Percentiles rank a stretch among this genome's conserved stretches.
These are phyloP conservation scores for Gossypium arboreum DNA, from an alignment of 345 rosid species.

Conservation along the genomic window DNA sequence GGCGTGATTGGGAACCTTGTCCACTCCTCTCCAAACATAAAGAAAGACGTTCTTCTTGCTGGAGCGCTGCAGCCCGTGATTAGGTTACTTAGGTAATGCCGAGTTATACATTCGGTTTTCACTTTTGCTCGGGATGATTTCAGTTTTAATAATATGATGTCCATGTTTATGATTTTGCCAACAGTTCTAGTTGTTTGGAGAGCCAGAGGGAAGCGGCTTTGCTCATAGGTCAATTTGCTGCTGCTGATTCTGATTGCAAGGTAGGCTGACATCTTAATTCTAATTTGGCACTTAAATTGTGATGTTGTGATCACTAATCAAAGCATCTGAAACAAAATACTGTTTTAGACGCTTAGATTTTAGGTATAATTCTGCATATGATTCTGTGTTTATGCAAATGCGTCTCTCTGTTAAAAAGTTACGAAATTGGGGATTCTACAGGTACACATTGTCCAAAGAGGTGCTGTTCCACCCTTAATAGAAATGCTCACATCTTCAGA, in stretches of 20 bases:
- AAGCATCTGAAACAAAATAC: background rate
- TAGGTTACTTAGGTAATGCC: conserved; percentile 53
- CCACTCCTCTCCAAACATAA: conserved; percentile 70
- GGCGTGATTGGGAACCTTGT: conserved; percentile 76
- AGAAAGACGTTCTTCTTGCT: conserved; percentile 63
- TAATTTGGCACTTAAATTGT: conserved; percentile 5
- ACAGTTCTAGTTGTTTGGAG: conserved; percentile 65
- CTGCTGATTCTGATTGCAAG: conserved; percentile 78
- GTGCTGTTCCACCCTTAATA: conserved; percentile 64
- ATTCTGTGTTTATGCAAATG: background rate
- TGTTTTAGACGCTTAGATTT: background rate
- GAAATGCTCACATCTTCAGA: conserved; percentile 64
- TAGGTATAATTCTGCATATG: background rate
- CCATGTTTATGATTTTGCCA: conserved; percentile 2
- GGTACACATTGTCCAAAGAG: conserved; percentile 84
- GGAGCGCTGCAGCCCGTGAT: conserved; percentile 88
- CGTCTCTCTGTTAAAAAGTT: background rate
- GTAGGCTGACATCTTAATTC: conserved; percentile 26
- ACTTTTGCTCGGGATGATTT: conserved; percentile 6
- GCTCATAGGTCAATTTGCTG: conserved; percentile 77
- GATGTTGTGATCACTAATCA: background rate
- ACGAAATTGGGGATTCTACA: conserved; percentile 28
- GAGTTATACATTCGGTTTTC: background rate
- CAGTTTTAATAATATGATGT: background rate
- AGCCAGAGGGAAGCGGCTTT: conserved; percentile 80